phyloP scores from a whole-genome alignment of 1,284 basidiomycete genomes.

The Thecaphora thlaspeos region DNA sequence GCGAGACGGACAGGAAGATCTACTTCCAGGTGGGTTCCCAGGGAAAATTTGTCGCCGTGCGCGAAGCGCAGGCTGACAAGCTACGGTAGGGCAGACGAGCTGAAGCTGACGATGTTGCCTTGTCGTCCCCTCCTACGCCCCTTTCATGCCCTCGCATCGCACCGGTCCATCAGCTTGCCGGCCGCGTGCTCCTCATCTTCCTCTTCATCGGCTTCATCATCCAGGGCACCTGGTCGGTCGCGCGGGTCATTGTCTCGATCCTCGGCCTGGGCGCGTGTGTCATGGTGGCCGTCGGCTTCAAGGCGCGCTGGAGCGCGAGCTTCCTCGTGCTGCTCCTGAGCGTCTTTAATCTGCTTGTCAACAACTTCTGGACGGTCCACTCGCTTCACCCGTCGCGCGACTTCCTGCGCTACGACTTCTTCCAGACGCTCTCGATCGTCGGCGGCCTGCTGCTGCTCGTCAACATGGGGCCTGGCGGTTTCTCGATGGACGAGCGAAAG shows the following conservation, averaged over 20 bases:
- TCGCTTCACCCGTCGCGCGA: slow-evolving; percentile 86
- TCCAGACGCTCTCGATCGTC: slow-evolving; percentile 73
- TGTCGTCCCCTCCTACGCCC: slow-evolving; percentile 4
- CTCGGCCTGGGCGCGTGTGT: slow-evolving; percentile 69
- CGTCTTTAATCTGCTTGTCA: slow-evolving; percentile 84
- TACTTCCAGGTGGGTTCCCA: slow-evolving; percentile 61
- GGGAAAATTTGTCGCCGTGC: not conserved
- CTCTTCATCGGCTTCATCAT: slow-evolving; percentile 97
- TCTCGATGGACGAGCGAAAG: slow-evolving; percentile 99
- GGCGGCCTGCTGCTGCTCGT: slow-evolving; percentile 94
- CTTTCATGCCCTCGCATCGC: slow-evolving; percentile 8
- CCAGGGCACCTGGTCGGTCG: slow-evolving; percentile 85
- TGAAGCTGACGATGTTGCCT: too few species aligned
- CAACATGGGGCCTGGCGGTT: slow-evolving; percentile 94
- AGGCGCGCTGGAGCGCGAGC: slow-evolving; percentile 97
- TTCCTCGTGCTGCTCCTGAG: slow-evolving; percentile 91
- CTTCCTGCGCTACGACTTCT: slow-evolving; percentile 71
- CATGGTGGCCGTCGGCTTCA: slow-evolving; percentile 98
- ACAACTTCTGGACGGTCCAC: slow-evolving; percentile 99
- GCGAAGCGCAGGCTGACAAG: too few species aligned
- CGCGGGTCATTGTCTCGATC: slow-evolving; percentile 80
- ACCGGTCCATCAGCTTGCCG: slow-evolving; percentile 79
- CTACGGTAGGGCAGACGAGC: too few species aligned
- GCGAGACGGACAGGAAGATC: slow-evolving; percentile 95
- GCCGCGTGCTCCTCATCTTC: slow-evolving; percentile 96